A percentile compares a stretch with the other conserved stretches of the same genome.
These are phyloP conservation scores for Globisporangium ultimum DNA, from an alignment of 352 stramenopile genomes.

Conservation along the genomic window DNA sequence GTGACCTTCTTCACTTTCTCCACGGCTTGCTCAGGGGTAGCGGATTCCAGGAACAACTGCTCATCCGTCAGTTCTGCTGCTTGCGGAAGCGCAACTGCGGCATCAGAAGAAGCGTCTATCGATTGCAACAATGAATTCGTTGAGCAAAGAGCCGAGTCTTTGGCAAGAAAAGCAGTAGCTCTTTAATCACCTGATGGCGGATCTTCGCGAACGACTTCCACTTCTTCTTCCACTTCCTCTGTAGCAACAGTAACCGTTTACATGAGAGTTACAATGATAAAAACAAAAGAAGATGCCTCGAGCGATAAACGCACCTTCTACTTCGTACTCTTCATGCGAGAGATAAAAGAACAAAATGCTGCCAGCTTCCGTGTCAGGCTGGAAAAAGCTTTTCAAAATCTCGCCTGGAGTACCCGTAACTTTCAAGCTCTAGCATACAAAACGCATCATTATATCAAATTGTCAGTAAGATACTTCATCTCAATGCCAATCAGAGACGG, in stretches of 20 bases:
- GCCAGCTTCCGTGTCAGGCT: conserved; percentile 43
- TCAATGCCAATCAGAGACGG: no score
- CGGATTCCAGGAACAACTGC: conserved; percentile 62
- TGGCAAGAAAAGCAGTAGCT: no score
- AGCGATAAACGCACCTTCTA: conserved; percentile 39
- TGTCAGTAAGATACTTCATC: not conserved
- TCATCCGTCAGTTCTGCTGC: conserved; percentile 56
- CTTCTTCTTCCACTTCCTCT: conserved; percentile 80
- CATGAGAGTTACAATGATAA: not conserved
- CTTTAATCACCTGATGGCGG: conserved; percentile 13
- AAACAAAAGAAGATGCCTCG: not conserved
- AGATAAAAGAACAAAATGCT: conserved; percentile 79
- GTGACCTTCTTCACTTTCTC: conserved; percentile 43
- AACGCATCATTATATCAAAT: not conserved
- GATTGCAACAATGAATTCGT: not conserved
- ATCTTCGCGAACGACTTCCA: conserved; percentile 49
- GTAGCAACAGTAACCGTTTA: not conserved
- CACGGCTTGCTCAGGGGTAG: conserved; percentile 20
- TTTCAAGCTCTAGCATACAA: conserved; percentile 15
- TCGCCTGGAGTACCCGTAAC: conserved; percentile 23
- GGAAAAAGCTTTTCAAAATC: conserved; percentile 58
- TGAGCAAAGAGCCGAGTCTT: not conserved
- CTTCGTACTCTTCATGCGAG: conserved; percentile 56
- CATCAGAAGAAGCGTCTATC: not conserved
- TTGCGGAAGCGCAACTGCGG: not conserved